phyloP scores from a whole-genome alignment of 805 yeast genomes.

The Kazachstania martiniae region DNA sequence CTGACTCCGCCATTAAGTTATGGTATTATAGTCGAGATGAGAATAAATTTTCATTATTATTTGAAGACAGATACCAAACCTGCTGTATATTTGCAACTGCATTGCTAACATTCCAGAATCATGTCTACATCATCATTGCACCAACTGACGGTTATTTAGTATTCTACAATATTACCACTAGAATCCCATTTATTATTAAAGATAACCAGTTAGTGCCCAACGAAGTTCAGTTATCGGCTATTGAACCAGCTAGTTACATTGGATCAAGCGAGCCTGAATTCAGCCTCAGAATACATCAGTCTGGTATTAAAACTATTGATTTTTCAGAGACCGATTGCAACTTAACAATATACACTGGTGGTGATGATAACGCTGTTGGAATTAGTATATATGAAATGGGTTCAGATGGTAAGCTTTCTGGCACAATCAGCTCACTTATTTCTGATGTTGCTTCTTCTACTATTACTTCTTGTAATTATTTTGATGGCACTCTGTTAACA shows the following conservation, averaged over 20 bases:
- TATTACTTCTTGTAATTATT: constrained; percentile 49
- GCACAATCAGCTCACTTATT: constrained; percentile 23
- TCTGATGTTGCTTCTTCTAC: constrained; percentile 77
- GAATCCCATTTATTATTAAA: constrained; percentile 14
- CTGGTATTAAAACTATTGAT: constrained; percentile 64
- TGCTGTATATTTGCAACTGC: constrained; percentile 67
- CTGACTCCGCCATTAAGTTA: constrained; percentile 66
- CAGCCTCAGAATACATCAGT: constrained; percentile 59
- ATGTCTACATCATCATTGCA: constrained; percentile 38
- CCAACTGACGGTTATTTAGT: constrained; percentile 79
- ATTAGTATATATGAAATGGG: constrained; percentile 29
- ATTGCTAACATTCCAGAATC: constrained; percentile 28
- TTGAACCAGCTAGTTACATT: no score
- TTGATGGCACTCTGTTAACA: constrained; percentile 35
- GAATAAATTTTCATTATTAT: constrained; percentile 34
- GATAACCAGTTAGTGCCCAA: not conserved
- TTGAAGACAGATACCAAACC: constrained; percentile 47
- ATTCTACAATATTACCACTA: constrained; percentile 42
- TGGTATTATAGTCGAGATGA: constrained; percentile 40
- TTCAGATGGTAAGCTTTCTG: constrained; percentile 6
- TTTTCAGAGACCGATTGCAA: constrained; percentile 9
- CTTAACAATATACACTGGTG: constrained; percentile 56
- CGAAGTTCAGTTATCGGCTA: constrained; percentile 5
- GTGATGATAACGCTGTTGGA: constrained; percentile 79
- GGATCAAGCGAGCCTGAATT: constrained; percentile 18